Evolutionary conservation across 2,329 filamentous ascomycete species (phyloP).

Genomic region (Hymenoscyphus linearis): DNA sequence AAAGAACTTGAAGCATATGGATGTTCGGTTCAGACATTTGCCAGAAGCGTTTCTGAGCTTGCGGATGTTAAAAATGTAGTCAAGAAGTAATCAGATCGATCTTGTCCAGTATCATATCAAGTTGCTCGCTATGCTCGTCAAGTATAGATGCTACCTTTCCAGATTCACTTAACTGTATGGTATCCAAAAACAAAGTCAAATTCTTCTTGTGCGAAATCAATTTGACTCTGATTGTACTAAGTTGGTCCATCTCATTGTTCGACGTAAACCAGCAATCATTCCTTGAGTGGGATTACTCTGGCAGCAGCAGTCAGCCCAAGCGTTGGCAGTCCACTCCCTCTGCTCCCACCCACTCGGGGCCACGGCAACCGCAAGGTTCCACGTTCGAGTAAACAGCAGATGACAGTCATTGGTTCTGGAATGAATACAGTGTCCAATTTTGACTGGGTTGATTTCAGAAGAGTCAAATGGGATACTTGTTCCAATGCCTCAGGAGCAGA

Average conservation of each 20-base stretch:
- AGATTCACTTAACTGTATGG: slow-evolving; percentile 48
- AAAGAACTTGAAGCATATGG: slow-evolving; percentile 15
- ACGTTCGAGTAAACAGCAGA: background rate
- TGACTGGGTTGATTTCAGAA: slow-evolving; percentile 49
- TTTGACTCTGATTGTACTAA: slow-evolving; percentile 34
- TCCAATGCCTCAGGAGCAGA: slow-evolving; percentile 50
- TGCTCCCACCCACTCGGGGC: too few relatives aligned
- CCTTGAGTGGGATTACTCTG: too few relatives aligned
- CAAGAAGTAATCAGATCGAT: slow-evolving; percentile 50
- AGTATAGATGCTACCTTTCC: slow-evolving; percentile 34
- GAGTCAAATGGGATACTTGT: slow-evolving; percentile 55
- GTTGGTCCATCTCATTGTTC: slow-evolving; percentile 30
- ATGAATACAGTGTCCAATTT: slow-evolving; percentile 59
- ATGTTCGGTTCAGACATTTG: slow-evolving; percentile 14
- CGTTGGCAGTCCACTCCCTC: background rate
- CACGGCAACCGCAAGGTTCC: slow-evolving; percentile 3
- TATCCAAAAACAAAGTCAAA: slow-evolving; percentile 52
- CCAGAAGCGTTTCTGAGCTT: slow-evolving; percentile 13
- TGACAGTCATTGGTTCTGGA: slow-evolving; percentile 54
- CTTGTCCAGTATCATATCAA: slow-evolving; percentile 55
- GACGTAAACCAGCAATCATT: too few relatives aligned
- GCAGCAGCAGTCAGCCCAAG: background rate
- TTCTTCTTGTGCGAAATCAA: slow-evolving; percentile 47
- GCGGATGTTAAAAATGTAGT: slow-evolving; percentile 10
- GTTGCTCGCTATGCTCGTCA: slow-evolving; percentile 29